Percentiles rank a stretch among this genome's conserved stretches.
Conservation (phyloP, 805 yeast species). For the Candida nemodendra region DNA sequence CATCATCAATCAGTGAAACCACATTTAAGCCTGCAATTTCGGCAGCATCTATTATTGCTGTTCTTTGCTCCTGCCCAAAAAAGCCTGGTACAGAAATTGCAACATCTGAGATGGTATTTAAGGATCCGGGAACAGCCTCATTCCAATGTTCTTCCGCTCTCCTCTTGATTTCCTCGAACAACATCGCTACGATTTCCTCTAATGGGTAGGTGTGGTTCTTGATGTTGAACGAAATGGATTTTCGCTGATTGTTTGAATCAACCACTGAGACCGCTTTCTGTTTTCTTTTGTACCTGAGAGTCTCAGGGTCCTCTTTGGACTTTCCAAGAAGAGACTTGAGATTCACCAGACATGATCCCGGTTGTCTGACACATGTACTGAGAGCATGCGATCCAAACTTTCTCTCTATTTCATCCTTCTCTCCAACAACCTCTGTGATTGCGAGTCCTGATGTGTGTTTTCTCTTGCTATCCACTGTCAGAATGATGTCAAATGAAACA, state of each 20-base stretch:
- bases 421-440: slow-evolving; percentile 41
- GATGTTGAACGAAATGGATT: slow-evolving; percentile 56
- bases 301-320: slow-evolving; percentile 45
- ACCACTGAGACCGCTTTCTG: slow-evolving; percentile 63
- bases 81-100: slow-evolving; percentile 79
- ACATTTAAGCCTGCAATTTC: slow-evolving; percentile 64
- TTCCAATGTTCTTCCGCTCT: slow-evolving; percentile 66
- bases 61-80: slow-evolving; percentile 62
- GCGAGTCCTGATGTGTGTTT: slow-evolving; percentile 83
- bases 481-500: slow-evolving; percentile 79
- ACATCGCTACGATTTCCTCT: slow-evolving; percentile 88
- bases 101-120: slow-evolving; percentile 55
- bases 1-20: slow-evolving; percentile 79
- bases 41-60: slow-evolving; percentile 70
- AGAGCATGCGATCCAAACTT: slow-evolving; percentile 76
- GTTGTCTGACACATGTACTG: slow-evolving; percentile 69
- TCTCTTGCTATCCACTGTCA: slow-evolving; percentile 88
- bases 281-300: slow-evolving; percentile 43
- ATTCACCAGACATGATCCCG: slow-evolving; percentile 63
- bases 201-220: slow-evolving; percentile 40
- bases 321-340: slow-evolving; percentile 73
- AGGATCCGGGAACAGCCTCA: slow-evolving; percentile 49
- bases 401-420: slow-evolving; percentile 56
- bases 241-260: slow-evolving; percentile 41
- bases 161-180: slow-evolving; percentile 56